Conservation (phyloP, 2,329 filamentous ascomycete species). For the Stenocarpella maydis region DNA sequence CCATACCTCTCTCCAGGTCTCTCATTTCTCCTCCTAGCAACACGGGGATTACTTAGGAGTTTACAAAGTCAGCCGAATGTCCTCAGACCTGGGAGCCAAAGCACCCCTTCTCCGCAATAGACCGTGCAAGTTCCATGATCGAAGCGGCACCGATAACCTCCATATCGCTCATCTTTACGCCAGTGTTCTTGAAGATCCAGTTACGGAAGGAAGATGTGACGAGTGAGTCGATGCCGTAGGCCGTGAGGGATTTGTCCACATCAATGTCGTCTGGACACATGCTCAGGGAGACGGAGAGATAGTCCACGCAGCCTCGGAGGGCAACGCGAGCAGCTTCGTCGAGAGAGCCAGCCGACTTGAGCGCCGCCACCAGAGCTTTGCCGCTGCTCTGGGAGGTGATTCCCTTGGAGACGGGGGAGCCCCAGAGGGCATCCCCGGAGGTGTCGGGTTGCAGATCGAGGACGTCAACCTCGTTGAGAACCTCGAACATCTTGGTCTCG, state of each 20-base stretch:
- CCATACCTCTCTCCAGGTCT: no score
- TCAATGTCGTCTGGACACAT: conserved; percentile 59
- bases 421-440: conserved; percentile 37
- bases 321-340: conserved; percentile 55
- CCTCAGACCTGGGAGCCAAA: conserved; percentile 8
- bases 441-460: neutral
- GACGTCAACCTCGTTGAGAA: conserved; percentile 58
- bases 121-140: conserved; percentile 31
- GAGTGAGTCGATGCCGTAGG: conserved; percentile 57
- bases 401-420: neutral
- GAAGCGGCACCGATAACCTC: conserved; percentile 49
- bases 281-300: conserved; percentile 58
- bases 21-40: neutral
- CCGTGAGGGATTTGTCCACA: conserved; percentile 50
- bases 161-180: conserved; percentile 50
- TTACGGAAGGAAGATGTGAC: conserved; percentile 60
- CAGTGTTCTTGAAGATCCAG: conserved; percentile 58
- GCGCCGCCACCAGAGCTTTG: conserved; percentile 46
- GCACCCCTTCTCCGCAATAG: conserved; percentile 33
- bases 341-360: conserved; percentile 48
- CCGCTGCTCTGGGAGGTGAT: conserved; percentile 32
- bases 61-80: neutral
- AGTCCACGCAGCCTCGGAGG: conserved; percentile 54
- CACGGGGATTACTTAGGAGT: no score
- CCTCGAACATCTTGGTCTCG: conserved; percentile 56